phyloP scores from a whole-genome alignment of 139 green algal species.

The Spirogloea muscicola region DNA sequence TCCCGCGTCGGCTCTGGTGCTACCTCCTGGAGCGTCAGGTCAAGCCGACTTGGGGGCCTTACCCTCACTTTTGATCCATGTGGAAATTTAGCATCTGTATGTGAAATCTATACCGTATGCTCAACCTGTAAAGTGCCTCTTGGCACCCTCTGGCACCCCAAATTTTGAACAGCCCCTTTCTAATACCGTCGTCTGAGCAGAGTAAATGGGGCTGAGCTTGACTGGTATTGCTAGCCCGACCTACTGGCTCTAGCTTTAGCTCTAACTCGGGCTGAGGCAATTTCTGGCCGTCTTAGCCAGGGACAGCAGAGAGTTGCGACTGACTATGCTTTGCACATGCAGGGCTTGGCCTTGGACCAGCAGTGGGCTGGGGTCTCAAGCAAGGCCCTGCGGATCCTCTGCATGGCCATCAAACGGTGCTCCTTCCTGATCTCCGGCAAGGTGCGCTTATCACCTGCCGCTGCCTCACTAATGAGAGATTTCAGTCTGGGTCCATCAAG shows the following conservation, averaged over 20 bases:
- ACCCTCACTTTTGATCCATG: not conserved
- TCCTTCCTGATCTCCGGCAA: slow-evolving; percentile 7
- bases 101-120: not conserved
- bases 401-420: not conserved
- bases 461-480: not conserved
- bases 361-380: not conserved
- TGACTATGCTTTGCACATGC: not conserved
- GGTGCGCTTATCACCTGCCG: not conserved
- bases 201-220: no score
- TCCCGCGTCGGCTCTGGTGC: slow-evolving; percentile 37
- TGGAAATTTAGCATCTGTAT: not conserved
- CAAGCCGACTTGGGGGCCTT: no score
- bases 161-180: no score
- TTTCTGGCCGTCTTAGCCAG: no score
- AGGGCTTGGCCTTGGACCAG: not conserved
- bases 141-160: no score
- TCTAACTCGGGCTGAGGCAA: no score
- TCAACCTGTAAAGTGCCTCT: not conserved
- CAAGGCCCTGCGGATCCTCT: not conserved
- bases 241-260: not conserved
- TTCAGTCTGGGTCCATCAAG: not conserved
- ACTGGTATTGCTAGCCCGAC: not conserved
- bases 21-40: slow-evolving; percentile 31
- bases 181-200: no score
- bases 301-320: no score